Evolutionary conservation across 2,329 filamentous ascomycete genomes (phyloP).

Genomic region (Pseudogymnoascus sp.): DNA sequence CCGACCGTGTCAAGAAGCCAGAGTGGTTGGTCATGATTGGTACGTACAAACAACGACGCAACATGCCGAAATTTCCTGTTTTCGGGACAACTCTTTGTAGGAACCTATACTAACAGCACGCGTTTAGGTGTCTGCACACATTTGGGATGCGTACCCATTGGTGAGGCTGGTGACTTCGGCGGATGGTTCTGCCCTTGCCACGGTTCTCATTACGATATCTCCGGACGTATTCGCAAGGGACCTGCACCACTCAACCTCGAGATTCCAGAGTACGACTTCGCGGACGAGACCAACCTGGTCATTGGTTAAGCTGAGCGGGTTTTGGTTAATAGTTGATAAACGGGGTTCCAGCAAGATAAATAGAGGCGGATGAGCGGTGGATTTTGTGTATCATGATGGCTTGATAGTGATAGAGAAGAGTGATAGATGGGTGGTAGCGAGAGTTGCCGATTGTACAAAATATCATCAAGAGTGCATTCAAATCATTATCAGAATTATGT

Average conservation of each 20-base stretch:
- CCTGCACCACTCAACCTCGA: slow-evolving; percentile 97
- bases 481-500: background rate
- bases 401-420: slow-evolving; percentile 14
- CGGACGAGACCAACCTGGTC: slow-evolving; percentile 78
- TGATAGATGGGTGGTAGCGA: slow-evolving; percentile 13
- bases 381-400: slow-evolving; percentile 15
- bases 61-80: background rate
- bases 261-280: slow-evolving; percentile 87
- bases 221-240: slow-evolving; percentile 94
- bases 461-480: slow-evolving; percentile 14
- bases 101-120: slow-evolving; percentile 23
- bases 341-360: slow-evolving; percentile 28
- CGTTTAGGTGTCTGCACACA: slow-evolving; percentile 89
- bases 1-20: slow-evolving; percentile 92
- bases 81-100: background rate
- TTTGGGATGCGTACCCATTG: slow-evolving; percentile 97
- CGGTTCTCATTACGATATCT: slow-evolving; percentile 99
- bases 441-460: slow-evolving; percentile 16
- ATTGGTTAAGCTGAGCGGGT: slow-evolving; percentile 66
- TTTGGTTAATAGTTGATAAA: slow-evolving; percentile 13
- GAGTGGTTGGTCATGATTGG: slow-evolving; percentile 99
- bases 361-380: slow-evolving; percentile 26
- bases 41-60: slow-evolving; percentile 36
- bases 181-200: slow-evolving; percentile 99
- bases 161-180: slow-evolving; percentile 94